A percentile compares a stretch with the other conserved stretches of the same genome.
Conservation (phyloP, 768 basidiomycete genomes). For the Udeniomyces megalosporus region DNA sequence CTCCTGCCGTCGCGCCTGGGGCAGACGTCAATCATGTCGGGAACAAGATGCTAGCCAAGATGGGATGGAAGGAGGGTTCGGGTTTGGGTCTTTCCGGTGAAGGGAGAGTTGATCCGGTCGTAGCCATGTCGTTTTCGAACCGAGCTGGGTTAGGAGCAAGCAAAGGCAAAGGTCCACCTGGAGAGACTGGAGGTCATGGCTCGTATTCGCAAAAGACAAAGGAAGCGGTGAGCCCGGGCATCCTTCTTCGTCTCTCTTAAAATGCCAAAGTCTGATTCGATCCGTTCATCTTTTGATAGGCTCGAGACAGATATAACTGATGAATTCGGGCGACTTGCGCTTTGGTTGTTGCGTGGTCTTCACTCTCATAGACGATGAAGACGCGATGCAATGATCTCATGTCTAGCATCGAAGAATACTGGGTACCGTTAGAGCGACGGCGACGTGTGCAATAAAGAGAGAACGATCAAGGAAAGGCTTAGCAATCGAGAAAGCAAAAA, state of each 20-base stretch:
- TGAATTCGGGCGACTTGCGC: too few species aligned
- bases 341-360: too few species aligned
- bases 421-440: too few species aligned
- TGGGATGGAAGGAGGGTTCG: conserved; percentile 11
- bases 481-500: too few species aligned
- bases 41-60: conserved; percentile 15
- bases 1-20: neutral
- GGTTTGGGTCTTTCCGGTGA: conserved; percentile 10
- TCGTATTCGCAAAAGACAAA: neutral
- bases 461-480: too few species aligned
- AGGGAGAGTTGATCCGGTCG: conserved; percentile 13
- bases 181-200: neutral
- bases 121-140: neutral
- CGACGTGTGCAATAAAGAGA: too few species aligned
- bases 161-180: neutral
- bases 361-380: too few species aligned
- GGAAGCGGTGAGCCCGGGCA: neutral
- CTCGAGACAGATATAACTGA: too few species aligned
- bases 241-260: neutral
- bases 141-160: conserved; percentile 6
- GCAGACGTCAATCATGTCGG: conserved; percentile 9
- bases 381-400: too few species aligned
- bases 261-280: too few species aligned
- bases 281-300: neutral
- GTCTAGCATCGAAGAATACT: too few species aligned